Conservation (phyloP, 441 rosid genomes). For the Codiaeum variegatum region DNA sequence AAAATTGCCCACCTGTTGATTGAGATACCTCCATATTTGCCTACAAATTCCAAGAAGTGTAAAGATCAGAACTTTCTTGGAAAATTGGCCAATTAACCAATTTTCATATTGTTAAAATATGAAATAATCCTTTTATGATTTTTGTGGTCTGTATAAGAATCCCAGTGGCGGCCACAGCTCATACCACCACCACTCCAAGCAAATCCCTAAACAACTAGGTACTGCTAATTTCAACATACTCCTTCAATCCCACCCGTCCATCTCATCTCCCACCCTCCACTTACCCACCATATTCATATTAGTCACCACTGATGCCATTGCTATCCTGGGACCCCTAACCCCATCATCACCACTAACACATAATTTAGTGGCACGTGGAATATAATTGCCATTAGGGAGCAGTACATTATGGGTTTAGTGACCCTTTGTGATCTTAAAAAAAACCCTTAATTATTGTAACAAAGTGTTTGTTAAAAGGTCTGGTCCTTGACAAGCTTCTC, state of each 20-base stretch:
- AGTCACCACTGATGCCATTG: constrained; percentile 83
- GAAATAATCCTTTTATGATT: no score
- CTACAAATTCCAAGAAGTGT: neutral
- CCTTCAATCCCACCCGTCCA: constrained; percentile 42
- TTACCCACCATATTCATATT: constrained; percentile 64
- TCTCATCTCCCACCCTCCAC: constrained; percentile 47
- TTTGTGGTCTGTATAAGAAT: constrained; percentile 93
- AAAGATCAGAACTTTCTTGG: neutral
- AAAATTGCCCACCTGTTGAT: constrained; percentile 17
- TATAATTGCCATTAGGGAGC: constrained; percentile 64
- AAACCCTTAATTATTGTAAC: constrained; percentile 78
- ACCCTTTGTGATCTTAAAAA: constrained; percentile 68
- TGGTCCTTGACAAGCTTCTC: no score
- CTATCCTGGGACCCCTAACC: constrained; percentile 84
- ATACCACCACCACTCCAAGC: constrained; percentile 99
- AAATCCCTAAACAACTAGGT: constrained; percentile 91
- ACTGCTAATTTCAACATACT: constrained; percentile 69
- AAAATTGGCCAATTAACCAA: neutral
- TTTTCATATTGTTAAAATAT: no score
- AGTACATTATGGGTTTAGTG: constrained; percentile 94
- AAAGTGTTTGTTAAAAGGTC: constrained; percentile 83
- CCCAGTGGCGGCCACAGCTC: constrained; percentile 97
- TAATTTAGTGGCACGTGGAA: constrained; percentile 90
- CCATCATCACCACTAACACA: constrained; percentile 45
- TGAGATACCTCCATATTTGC: constrained; percentile 20